A percentile compares a stretch with the other conserved stretches of the same genome.
Evolutionary conservation across 768 basidiomycete genomes (phyloP).

Genomic region (Boletales sp.): DNA sequence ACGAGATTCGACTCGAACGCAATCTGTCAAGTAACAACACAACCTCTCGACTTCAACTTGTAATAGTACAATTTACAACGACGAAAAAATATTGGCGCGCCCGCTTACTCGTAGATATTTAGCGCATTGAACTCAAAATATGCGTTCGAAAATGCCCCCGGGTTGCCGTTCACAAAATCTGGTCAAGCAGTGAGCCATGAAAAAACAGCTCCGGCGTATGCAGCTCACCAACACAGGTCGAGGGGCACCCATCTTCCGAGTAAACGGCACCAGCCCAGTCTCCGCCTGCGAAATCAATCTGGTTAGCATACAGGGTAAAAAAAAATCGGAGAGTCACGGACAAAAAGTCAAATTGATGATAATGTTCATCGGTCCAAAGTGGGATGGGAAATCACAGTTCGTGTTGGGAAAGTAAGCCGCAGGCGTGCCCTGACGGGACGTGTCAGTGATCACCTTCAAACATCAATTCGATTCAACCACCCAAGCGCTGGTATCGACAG

Average conservation of each 20-base stretch:
- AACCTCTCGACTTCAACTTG: not conserved
- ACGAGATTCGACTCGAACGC: no score
- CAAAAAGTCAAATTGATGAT: no score
- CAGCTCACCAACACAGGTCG: slow-evolving; percentile 26
- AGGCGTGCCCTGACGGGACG: no score
- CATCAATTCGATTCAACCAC: no score
- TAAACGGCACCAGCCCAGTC: slow-evolving; percentile 27
- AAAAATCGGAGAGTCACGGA: no score
- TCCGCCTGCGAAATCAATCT: slow-evolving; percentile 18
- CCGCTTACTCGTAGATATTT: slow-evolving; percentile 16
- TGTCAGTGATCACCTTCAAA: no score
- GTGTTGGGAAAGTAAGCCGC: no score
- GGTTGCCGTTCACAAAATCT: slow-evolving; percentile 43
- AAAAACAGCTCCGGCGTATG: not conserved
- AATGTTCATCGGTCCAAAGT: no score
- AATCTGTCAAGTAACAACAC: not conserved
- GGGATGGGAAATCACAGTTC: no score
- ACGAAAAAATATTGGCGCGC: no score
- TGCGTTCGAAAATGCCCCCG: slow-evolving; percentile 11
- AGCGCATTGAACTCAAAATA: slow-evolving; percentile 24
- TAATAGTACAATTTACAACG: no score
- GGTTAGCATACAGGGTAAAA: not conserved
- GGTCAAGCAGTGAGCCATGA: slow-evolving; percentile 34
- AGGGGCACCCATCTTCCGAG: slow-evolving; percentile 22
- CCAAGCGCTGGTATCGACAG: no score